These are phyloP conservation scores for Capsella bursapastoris DNA, from an alignment of 345 rosid species.

Conservation along the genomic window DNA sequence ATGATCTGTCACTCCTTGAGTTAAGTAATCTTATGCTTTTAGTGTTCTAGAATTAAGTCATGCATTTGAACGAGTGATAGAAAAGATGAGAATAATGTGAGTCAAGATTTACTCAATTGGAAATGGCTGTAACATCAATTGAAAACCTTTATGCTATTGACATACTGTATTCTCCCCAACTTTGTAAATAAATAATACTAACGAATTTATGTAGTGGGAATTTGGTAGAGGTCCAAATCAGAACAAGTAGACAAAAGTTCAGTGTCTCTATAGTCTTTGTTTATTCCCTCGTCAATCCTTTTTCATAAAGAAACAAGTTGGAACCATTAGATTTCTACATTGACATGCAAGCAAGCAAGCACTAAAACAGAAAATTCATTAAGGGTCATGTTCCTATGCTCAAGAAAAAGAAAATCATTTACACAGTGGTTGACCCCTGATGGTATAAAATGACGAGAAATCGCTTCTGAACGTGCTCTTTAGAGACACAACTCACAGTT, in stretches of 20 bases:
- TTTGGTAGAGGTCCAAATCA: too few relatives aligned
- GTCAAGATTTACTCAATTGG: too few relatives aligned
- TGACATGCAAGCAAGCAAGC: not conserved
- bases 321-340: not conserved
- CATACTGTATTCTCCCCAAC: too few relatives aligned
- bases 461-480: conserved; percentile 74
- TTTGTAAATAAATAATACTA: too few relatives aligned
- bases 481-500: conserved; percentile 66
- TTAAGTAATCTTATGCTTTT: not conserved
- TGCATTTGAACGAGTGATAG: not conserved
- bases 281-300: not conserved
- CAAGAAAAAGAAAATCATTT: not conserved
- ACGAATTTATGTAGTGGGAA: too few relatives aligned
- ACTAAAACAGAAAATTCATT: not conserved
- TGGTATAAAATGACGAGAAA: conserved; percentile 75
- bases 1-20: not conserved
- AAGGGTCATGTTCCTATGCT: not conserved
- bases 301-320: not conserved
- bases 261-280: not conserved
- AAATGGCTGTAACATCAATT: too few relatives aligned
- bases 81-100: not conserved
- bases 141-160: too few relatives aligned
- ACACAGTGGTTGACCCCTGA: conserved; percentile 83
- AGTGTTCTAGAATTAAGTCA: not conserved
- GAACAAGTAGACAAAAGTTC: too few relatives aligned